Base-by-base conservation (phyloP, 2,329 filamentous ascomycete genomes). In the Colletotrichum sp. region DNA sequence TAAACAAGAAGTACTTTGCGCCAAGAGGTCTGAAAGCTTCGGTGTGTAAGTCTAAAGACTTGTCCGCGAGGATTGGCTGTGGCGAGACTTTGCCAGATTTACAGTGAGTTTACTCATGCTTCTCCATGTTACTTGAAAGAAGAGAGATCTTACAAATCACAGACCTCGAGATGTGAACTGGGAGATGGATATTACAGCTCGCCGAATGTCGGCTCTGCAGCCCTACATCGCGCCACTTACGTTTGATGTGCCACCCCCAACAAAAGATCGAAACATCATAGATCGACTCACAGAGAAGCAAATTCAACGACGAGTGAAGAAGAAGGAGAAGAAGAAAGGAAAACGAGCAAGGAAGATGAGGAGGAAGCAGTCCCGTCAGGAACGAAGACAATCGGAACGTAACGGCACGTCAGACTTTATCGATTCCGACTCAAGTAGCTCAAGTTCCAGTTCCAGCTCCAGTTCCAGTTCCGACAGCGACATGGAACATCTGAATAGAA, bases 71-170 rank as follows among this genome's bases (percentile, higher is more conserved):
- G 8, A 52, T 52, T 52, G 44, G 44, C 11, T 52, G n/a, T 52
- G 44, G 44, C n/a, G 44, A 52, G 44, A 52, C n/a, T 52, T 12
- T 52, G 11, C 44, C 44, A 22, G n/a, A 52, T 52, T 52, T 52
- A 8, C 44, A 52, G 44, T 52, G 6, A 22, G 44, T 52, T 52
- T 48, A 12, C 2, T n/a, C 0, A 12, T 48, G 39, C 12, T 48
- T n/a, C 0, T 48, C 1, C 3, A 44, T 8, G 16, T 1, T 44
- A 5, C 16, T 44, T 3, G 36, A 44, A 0, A 11, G 8, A 44
- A 44, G 8, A 48, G 44, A 8, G n/a, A 52, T 1, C 44, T 52
- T 52, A 52, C 44, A 52, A 22, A 22, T 22, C 4, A 25, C n/a
- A 52, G 44, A 1, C 44, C 44, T 13, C n/a, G 11, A 25, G n/a